Base-by-base conservation (phyloP, 2,329 filamentous ascomycete genomes). In the Drechslera avenae region DNA sequence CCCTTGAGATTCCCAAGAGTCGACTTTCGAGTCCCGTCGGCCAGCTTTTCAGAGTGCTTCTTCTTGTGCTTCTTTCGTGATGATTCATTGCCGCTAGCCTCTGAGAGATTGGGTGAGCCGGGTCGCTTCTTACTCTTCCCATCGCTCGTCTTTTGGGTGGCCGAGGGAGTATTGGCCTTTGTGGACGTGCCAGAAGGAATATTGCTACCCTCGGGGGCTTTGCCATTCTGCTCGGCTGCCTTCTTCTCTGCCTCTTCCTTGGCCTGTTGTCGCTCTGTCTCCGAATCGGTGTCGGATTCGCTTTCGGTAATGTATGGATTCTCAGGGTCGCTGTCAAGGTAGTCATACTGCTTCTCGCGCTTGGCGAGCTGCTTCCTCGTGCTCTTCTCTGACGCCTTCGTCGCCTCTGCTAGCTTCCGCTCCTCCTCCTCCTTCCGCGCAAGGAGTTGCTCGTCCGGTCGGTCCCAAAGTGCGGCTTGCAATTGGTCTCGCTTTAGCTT, bases 31-130 rank as follows among this genome's bases (percentile, higher is more conserved):
- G 63, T 63, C 17, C 60, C 61, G 35, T 70, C 62, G 19, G 48
- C 40, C 16, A 68, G 58, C 46, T 62, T 66, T 18, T 59, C 60
- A 46, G 36, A 35, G 33, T 66, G 67, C 35, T 68, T 68, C 63
- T 76, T 76, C 63, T 77, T 78, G 30, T 73, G 70, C 50, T 64
- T 66, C 77, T 90, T 90, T 59, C 88, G 87, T 18, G 86, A 85
- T 0, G 90, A 93, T 71, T 97, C 93, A 62, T 92, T 95, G 45
- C 91, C 93, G 70, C 91, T 96, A 8, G 91, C 91, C 70, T 97
- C 93, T 2, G 91, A 97, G 26, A 89, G 81, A 58, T 92, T 88
- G 3, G 92, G 91, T 13, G 91, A 96, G 14, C 91, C 91, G 26
- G 90, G 83, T 23, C 93, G 86, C 77, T 97, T 97, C 44, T 93